Base-by-base conservation (phyloP, 73 alveolate genomes). In the Tetrahymena thermophila region DNA sequence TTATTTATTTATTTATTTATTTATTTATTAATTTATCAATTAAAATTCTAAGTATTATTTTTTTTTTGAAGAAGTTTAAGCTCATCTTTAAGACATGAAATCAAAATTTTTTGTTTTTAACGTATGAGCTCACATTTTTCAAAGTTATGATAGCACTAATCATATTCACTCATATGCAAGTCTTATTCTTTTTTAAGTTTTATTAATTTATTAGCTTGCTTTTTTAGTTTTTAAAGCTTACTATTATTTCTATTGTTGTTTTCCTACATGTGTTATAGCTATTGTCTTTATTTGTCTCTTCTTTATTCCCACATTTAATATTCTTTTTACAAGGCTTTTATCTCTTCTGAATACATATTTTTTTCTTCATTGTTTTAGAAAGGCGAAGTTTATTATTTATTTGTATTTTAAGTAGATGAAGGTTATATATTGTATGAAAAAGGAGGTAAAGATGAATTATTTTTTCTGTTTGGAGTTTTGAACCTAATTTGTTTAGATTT, bases 1-100 rank as follows among this genome's bases (percentile, higher is more conserved):
- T 50, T 19, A 15, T 50, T 50, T 40, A 40, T 40, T 40, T 40
- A 40, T 50, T 50, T 50, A 10, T 50, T 50, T 44, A 14, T 44
- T 44, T 44, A 44, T 21, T 50, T 14, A 19, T 50, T 0, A 5
- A 50, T 50, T 50, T 15, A 10, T 50, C 83, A 50, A 15, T 50
- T 50, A 50, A 19, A 50, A 50, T 50, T 50, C 1, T 8, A 50
- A 34, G 84, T 0, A n/a, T 35, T 34, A 11, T 34, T 43, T 31
- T 55, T 89, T 94, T 94, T 89, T 93, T 84, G 85, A n/a, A 95
- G 84, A 71, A 93, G 94, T 85, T 95, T 95, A 43, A 71, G 89
- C 31, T 71, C 89, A 71, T 71, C 89, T 71, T 71, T 71, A 9
- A 71, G 23, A 21, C 89, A 71, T 28, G 89, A 71, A 71, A 71